Evolutionary conservation across 768 basidiomycete species (phyloP), one percentile per base, ranked within the genome.

Genomic region (Tylopilus plumbeoviolaceoides): DNA sequence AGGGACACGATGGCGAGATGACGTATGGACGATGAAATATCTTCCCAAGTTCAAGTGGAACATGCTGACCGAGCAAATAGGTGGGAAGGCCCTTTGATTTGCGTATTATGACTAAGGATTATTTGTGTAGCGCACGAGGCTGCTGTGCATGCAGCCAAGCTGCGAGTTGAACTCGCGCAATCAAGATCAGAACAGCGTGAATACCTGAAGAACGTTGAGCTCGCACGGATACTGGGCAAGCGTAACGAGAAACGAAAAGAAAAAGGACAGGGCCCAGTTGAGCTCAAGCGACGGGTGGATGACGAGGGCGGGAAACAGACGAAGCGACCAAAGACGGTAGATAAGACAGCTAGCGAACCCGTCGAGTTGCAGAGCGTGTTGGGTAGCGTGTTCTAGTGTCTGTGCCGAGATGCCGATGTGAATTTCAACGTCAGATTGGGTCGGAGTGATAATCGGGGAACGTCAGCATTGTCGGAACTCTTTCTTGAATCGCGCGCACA

Each of bases 21-120:
- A 99, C 59, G 85, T 99, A 8, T 99, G 97, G 97, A 98, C 97
- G 51, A 95, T 98, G 93, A 95, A 95, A 67, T 99, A 99, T 68
- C 74, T 99, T 53, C 95, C 95, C 9, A 89, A 84, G 63, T 99
- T 98, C 78, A 97, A 95, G 63, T 99, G 97, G 97, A 85, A 89
- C 70, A 97, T 97, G 95, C 75, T 99, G 53, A 95, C 92, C 7
- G 97, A 98, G 71, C 95, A 98, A 79, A 87, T 99, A 61, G 93
- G 95, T 95, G 66, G 69, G 94, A 79, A 44, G 21, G n/a, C 25
- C 3, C 5, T 43, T 38, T 51, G 11, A 27, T 41, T 21, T 48
- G 31, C 14, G 18, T 38, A 11, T 36, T 15, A 7, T 60, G 25
- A 41, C 60, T 65, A 60, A 49, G 20, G 20, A 48, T 36, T 17